phyloP scores from a whole-genome alignment of 805 yeast genomes.

The Grigorovia transvaalensis region DNA sequence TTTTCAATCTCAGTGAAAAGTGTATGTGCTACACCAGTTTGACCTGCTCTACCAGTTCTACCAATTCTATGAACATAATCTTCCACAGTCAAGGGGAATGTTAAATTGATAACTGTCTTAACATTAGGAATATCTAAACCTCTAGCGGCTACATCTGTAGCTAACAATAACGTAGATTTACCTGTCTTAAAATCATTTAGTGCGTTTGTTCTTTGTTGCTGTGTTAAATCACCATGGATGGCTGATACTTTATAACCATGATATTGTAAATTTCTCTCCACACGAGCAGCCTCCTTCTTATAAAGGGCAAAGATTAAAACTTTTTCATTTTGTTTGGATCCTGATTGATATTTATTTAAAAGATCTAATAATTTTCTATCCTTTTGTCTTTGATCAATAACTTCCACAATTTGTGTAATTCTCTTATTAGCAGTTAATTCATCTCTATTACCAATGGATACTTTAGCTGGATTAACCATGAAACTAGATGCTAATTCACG shows the following conservation, averaged over 20 bases:
- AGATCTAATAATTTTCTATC: slow-evolving; percentile 66
- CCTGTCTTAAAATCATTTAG: slow-evolving; percentile 79
- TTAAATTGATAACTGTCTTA: slow-evolving; percentile 85
- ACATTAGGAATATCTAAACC: slow-evolving; percentile 97
- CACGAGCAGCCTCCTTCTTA: slow-evolving; percentile 91
- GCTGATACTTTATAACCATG: slow-evolving; percentile 82
- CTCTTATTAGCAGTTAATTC: slow-evolving; percentile 91
- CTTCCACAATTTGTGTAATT: slow-evolving; percentile 89
- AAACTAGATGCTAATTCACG: slow-evolving; percentile 81
- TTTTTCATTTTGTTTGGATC: slow-evolving; percentile 60
- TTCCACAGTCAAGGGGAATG: slow-evolving; percentile 93
- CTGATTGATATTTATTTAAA: slow-evolving; percentile 63
- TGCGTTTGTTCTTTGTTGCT: slow-evolving; percentile 84
- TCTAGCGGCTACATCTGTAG: slow-evolving; percentile 98
- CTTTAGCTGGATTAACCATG: slow-evolving; percentile 79
- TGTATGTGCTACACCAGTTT: slow-evolving; percentile 89
- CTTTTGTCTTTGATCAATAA: slow-evolving; percentile 70
- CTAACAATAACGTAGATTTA: slow-evolving; percentile 62
- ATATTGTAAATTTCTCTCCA: slow-evolving; percentile 63
- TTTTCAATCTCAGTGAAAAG: slow-evolving; percentile 94
- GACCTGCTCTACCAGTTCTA: slow-evolving; percentile 97
- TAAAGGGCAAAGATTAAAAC: slow-evolving; percentile 87
- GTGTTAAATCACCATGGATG: slow-evolving; percentile 91
- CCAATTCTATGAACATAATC: slow-evolving; percentile 97
- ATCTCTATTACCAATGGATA: slow-evolving; percentile 88